Evolutionary conservation across 345 rosid genomes (phyloP), one percentile per base, ranked within the genome.

Genomic region (Noccaea bulbosa): DNA sequence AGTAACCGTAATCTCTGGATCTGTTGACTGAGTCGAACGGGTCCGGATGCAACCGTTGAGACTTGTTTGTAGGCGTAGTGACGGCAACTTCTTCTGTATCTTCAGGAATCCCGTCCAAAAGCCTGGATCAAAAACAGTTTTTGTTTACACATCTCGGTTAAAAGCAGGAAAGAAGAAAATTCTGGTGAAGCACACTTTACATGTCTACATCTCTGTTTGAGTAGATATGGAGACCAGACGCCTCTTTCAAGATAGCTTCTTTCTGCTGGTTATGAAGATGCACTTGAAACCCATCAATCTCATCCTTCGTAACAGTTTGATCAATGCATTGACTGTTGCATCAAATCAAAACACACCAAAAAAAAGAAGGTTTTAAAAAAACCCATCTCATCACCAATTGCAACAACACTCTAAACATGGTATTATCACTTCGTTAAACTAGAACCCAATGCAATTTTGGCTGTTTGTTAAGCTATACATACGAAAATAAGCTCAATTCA

Each of bases 121-220:
- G 81, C 96, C 97, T 89, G 69, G 37, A 72, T 3, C 43, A 53
- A 70, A 27, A 27, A 27, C 30, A 27, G 2, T 22, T 22, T 22
- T 22, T 1, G 1, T 22, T 22, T 22, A 22, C 24, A 22, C n/a
- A n/a, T 22, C 24, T 22, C 24, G 1, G 24, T 22, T 22, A 22
- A 48, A 50, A 69, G 27, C 24, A 69, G 43, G 60, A 37, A n/a
- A 69, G 3, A 54, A 69, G n/a, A 17, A 65, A 10, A 4, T 27
- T 30, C 34, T 44, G 2, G 45, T 45, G 14, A 62, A 76, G 39
- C 9, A 69, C 96, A 69, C 96, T 88, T 20, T 67, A 94, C 99
- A 91, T 87, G 71, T 87, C 98, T 15, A 94, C 85, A 67, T 91
- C 99, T 83, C 86, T 89, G 65, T 82, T 84, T 12, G 97, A 83